Evolutionary conservation across 306 rosid genomes (phyloP).

Genomic region (Delonix regia): DNA sequence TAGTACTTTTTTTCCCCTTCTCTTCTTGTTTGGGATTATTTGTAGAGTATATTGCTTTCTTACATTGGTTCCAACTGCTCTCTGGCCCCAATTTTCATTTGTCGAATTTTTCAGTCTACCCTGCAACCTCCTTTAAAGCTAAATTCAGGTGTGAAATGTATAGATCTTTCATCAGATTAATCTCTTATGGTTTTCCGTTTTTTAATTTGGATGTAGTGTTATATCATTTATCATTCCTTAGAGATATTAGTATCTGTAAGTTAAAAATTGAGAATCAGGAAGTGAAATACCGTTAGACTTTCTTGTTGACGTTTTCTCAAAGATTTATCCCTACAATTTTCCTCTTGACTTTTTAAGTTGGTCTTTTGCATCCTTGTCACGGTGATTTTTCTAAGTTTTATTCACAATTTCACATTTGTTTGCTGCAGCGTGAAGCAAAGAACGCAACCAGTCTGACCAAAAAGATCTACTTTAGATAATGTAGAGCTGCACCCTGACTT

Average conservation of each 20-base stretch:
- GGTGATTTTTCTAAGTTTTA: constrained; percentile 14
- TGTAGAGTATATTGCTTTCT: neutral
- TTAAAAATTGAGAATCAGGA: neutral
- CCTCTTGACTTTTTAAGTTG: neutral
- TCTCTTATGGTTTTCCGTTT: neutral
- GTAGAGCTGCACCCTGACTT: neutral
- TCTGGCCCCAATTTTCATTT: neutral
- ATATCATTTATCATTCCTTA: constrained; percentile 6
- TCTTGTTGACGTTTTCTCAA: constrained; percentile 14
- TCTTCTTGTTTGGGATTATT: neutral
- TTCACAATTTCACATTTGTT: constrained; percentile 26
- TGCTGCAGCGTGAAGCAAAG: constrained; percentile 35
- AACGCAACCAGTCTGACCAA: constrained; percentile 25
- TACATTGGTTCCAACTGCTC: neutral
- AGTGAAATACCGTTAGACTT: neutral
- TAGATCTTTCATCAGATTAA: neutral
- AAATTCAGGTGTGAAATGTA: too few species aligned
- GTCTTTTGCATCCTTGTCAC: too few species aligned
- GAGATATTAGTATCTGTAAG: neutral
- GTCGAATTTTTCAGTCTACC: neutral
- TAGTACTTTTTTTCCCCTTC: neutral
- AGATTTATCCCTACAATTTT: neutral
- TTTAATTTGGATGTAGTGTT: neutral
- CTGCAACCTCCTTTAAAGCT: neutral
- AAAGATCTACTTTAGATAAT: constrained; percentile 49